Conservation (phyloP, 2,329 filamentous ascomycete species). For the Aspergillus arachidicola region DNA sequence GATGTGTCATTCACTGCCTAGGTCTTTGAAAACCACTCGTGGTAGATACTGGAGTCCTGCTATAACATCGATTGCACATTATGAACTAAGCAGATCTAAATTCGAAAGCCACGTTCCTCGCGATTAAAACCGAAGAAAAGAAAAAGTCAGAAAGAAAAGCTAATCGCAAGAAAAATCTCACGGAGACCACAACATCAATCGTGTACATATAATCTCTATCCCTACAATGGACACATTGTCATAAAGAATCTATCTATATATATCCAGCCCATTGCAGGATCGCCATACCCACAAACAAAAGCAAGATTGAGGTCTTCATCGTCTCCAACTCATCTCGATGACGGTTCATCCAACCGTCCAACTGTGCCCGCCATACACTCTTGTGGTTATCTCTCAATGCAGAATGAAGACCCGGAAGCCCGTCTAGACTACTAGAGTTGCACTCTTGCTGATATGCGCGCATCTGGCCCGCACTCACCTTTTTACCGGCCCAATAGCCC, state of each 20-base stretch:
- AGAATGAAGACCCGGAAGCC: constrained; percentile 58
- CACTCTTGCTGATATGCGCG: constrained; percentile 59
- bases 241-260: constrained; percentile 6
- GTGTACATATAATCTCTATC: background rate
- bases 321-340: constrained; percentile 26
- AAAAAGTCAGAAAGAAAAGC: no score
- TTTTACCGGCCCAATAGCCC: constrained; percentile 54
- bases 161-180: no score
- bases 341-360: constrained; percentile 21
- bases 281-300: constrained; percentile 22
- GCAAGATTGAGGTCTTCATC: constrained; percentile 20
- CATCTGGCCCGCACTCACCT: constrained; percentile 53
- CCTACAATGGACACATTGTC: background rate
- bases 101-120: background rate
- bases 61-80: no score
- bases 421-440: constrained; percentile 62
- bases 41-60: no score
- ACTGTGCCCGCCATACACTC: constrained; percentile 49
- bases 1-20: no score
- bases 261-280: constrained; percentile 22
- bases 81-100: no score
- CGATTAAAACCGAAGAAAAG: no score
- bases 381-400: constrained; percentile 57
- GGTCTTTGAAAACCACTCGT: no score
- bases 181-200: background rate